Evolutionary conservation across 2,329 filamentous ascomycete genomes (phyloP).

Genomic region (Zymoseptoria ardabiliae): DNA sequence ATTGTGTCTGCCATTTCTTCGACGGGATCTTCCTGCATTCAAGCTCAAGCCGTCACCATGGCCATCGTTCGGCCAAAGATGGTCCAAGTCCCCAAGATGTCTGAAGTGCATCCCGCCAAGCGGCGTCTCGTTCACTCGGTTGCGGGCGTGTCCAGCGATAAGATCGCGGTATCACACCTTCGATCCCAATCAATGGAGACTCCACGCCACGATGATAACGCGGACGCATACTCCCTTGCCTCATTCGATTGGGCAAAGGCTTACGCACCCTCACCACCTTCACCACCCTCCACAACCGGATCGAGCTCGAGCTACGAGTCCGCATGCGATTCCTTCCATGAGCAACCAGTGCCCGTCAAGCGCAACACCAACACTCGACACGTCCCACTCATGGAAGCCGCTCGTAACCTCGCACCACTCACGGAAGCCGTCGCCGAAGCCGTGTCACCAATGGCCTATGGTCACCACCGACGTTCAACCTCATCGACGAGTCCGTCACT

Average conservation of each 20-base stretch:
- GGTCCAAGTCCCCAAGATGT: constrained; percentile 21
- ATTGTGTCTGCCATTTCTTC: not conserved
- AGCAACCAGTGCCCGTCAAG: constrained; percentile 3
- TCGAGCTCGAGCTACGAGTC: constrained; percentile 14
- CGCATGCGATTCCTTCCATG: constrained; percentile 1
- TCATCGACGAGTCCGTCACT: not conserved
- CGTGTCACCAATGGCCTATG: not conserved
- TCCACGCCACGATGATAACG: not conserved
- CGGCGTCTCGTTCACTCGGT: not conserved
- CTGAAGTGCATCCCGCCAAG: constrained; percentile 4
- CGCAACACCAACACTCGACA: constrained; percentile 11
- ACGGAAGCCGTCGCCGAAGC: not conserved
- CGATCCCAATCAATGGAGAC: not conserved
- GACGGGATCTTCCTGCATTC: constrained; percentile 18
- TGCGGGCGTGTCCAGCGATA: not conserved
- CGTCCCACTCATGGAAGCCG: constrained; percentile 16
- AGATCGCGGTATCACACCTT: not conserved
- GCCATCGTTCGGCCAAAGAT: constrained; percentile 24
- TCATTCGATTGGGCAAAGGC: constrained; percentile 10
- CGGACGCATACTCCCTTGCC: not conserved
- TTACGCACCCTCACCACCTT: constrained; percentile 16
- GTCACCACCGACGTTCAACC: not conserved
- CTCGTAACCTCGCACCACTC: constrained; percentile 1
- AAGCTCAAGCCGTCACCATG: constrained; percentile 24
- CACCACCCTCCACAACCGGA: constrained; percentile 16